Evolutionary conservation across 352 stramenopile species (phyloP), one percentile per base, ranked within the genome.

Genomic region (Phytophthora lateralis): DNA sequence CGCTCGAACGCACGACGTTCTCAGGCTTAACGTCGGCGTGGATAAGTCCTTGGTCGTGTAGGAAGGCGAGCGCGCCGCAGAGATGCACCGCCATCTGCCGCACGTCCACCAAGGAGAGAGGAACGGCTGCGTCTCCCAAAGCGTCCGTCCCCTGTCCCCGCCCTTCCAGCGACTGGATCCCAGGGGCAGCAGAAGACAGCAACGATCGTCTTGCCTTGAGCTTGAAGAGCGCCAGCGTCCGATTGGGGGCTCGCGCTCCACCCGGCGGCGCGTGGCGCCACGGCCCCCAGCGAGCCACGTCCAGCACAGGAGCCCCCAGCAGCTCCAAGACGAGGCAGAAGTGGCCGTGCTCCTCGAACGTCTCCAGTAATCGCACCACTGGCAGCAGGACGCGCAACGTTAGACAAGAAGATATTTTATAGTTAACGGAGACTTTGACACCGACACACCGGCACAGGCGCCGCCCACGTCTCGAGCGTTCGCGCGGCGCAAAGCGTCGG

Each of bases 261-360:
- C 58, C 57, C 0, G 98, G 78, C 18, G 98, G 88, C 71, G 98
- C 95, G 44, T 93, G 80, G 70, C 93, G 97, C 71, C 96, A 91
- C 46, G 89, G 94, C 35, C 97, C 97, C 72, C 95, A 96, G 10
- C 95, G 73, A 7, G 97, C 72, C 66, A 98, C 94, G 57, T 99
- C 98, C 35, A 99, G 75, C 64, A 99, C 98, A 8, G 81, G 64
- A 17, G 76, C 45, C 17, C 75, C 81, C 32, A 93, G 62, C 30
- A 88, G 69, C 69, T 93, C 84, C 24, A 93, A 50, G 54, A 91
- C 84, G 32, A 93, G 74, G 37, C 80, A 91, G 34, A 85, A 76
- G 45, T 79, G 80, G 8, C 55, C 66, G 4, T 74, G 64, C 43
- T 90, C 70, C 30, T 71, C 65, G 63, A 93, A 93, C 41, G 67